Percentiles rank a stretch among this genome's conserved stretches.
Conservation (phyloP, 768 basidiomycete genomes). For the Leccinum uliginosum region DNA sequence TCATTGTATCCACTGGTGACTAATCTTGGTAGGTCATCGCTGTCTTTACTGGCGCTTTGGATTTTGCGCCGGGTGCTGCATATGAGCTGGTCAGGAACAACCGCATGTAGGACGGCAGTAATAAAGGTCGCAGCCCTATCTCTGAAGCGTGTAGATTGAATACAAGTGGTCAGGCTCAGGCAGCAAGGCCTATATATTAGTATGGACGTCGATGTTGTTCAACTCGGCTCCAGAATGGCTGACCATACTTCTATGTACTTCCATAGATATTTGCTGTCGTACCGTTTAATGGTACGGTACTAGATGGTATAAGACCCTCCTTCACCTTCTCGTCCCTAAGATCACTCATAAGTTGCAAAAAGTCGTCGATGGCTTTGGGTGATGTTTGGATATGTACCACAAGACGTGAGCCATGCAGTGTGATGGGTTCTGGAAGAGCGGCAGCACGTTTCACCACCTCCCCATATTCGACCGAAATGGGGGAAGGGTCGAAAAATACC, state of each 20-base stretch:
- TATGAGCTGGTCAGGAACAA: neutral
- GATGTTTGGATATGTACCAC: constrained; percentile 88
- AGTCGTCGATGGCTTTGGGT: constrained; percentile 73
- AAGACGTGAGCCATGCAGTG: constrained; percentile 67
- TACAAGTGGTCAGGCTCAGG: too few relatives aligned
- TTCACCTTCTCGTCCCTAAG: constrained; percentile 67
- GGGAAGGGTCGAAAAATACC: constrained; percentile 80
- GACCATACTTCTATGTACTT: neutral
- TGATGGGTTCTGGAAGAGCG: constrained; percentile 64
- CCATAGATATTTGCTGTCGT: constrained; percentile 7
- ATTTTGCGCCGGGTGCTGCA: neutral
- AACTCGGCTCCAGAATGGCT: too few relatives aligned
- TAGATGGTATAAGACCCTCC: constrained; percentile 38
- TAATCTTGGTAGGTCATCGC: too few relatives aligned
- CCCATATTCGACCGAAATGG: constrained; percentile 61
- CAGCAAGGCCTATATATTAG: too few relatives aligned
- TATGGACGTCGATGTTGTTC: too few relatives aligned
- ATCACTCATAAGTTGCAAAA: constrained; percentile 56
- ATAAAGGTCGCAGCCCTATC: too few relatives aligned
- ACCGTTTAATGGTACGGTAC: neutral
- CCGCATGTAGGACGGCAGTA: too few relatives aligned
- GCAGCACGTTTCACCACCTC: constrained; percentile 64
- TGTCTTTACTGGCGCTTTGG: too few relatives aligned
- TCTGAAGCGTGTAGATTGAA: too few relatives aligned
- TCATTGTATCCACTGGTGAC: too few relatives aligned